A percentile compares a stretch with the other conserved stretches of the same genome.
phyloP scores from a whole-genome alignment of 192 early-diverging fungal genomes.

The Phycomyces nitens region DNA sequence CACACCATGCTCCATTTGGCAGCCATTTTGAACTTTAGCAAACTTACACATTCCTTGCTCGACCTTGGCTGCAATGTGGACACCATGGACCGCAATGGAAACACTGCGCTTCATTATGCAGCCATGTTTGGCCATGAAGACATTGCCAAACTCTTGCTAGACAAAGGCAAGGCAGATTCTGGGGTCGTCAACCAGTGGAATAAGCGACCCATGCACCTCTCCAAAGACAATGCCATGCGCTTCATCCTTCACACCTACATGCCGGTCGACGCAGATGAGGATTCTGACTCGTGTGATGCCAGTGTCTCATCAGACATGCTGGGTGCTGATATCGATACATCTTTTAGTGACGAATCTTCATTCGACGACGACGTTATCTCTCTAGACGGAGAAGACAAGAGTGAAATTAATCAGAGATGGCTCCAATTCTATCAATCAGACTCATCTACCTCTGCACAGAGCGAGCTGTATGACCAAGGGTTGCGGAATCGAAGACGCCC shows the following conservation, averaged over 20 bases:
- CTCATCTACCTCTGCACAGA: not conserved
- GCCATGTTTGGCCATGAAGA: slow-evolving; percentile 20
- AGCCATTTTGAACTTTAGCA: slow-evolving; percentile 57
- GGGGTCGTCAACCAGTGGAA: slow-evolving; percentile 17
- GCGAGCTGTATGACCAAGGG: not conserved
- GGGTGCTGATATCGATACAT: slow-evolving; percentile 15
- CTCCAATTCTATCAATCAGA: not conserved
- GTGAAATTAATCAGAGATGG: not conserved
- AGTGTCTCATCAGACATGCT: slow-evolving; percentile 11
- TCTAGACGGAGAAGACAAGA: not conserved
- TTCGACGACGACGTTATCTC: not conserved
- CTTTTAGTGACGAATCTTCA: not conserved
- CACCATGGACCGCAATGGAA: slow-evolving; percentile 58
- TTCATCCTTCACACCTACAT: slow-evolving; percentile 1
- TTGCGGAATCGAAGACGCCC: slow-evolving; percentile 2
- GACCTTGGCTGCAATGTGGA: slow-evolving; percentile 44
- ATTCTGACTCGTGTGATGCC: slow-evolving; percentile 6
- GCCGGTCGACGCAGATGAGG: slow-evolving; percentile 8
- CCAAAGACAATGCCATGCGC: slow-evolving; percentile 9
- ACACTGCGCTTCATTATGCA: slow-evolving; percentile 72
- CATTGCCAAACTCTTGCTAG: slow-evolving; percentile 55
- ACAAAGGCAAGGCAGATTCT: slow-evolving; percentile 7
- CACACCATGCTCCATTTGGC: slow-evolving; percentile 68
- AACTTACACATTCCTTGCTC: slow-evolving; percentile 42
- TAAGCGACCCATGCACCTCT: slow-evolving; percentile 15